phyloP scores from a whole-genome alignment of 202 grass and related monocot genomes.

The Saccharum hybrid region DNA sequence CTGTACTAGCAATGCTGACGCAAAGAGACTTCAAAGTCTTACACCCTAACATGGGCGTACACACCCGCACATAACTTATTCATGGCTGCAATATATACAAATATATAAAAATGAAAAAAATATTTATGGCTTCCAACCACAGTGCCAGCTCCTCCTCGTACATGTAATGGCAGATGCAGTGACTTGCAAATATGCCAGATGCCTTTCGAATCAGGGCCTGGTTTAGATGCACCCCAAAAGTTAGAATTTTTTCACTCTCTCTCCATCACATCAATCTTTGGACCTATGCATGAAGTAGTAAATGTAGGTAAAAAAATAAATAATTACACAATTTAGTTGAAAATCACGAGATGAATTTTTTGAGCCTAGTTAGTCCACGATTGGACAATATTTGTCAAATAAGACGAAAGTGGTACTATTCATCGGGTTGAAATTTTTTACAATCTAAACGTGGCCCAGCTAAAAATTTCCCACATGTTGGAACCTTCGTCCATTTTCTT shows the following conservation, averaged over 20 bases:
- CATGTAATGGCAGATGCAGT: background rate
- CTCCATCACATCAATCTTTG: too few relatives aligned
- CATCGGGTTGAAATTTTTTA: too few relatives aligned
- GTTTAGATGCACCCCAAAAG: background rate
- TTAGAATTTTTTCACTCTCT: too few relatives aligned
- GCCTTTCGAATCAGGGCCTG: too few relatives aligned
- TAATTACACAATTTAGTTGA: too few relatives aligned
- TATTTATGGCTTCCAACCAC: background rate
- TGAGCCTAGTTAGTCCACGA: too few relatives aligned
- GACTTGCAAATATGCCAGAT: background rate
- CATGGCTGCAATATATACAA: background rate
- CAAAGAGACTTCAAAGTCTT: conserved; percentile 21
- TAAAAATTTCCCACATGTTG: conserved; percentile 29
- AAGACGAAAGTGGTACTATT: too few relatives aligned
- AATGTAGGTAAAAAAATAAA: too few relatives aligned
- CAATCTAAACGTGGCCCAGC: background rate
- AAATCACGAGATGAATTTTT: too few relatives aligned
- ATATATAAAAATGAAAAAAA: background rate
- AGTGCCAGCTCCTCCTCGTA: conserved; percentile 32
- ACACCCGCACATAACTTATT: background rate
- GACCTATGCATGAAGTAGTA: too few relatives aligned
- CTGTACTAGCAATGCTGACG: conserved; percentile 26
- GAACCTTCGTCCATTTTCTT: conserved; percentile 8
- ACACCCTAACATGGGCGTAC: background rate
- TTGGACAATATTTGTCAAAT: too few relatives aligned